Percentiles rank a stretch among this genome's conserved stretches.
phyloP scores from a whole-genome alignment of 805 yeast genomes.

The Yamadazyma olivae region DNA sequence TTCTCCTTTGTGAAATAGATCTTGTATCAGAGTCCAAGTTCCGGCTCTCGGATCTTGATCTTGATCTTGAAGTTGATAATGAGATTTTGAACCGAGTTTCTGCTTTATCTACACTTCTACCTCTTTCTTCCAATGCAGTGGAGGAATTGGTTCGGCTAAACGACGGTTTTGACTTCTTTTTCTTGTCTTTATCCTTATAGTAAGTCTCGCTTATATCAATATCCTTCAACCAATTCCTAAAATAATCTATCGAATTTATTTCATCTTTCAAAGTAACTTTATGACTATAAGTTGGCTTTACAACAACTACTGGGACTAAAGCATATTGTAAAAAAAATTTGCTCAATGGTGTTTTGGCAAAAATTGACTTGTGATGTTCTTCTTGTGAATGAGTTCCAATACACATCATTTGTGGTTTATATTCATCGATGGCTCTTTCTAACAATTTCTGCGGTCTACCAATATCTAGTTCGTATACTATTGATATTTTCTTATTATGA shows the following conservation, averaged over 20 bases:
- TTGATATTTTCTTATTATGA: slow-evolving; percentile 32
- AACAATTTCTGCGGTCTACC: slow-evolving; percentile 40
- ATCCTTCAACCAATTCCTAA: slow-evolving; percentile 29
- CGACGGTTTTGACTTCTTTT: slow-evolving; percentile 9
- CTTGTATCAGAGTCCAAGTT: slow-evolving; percentile 1
- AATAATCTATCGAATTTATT: slow-evolving; percentile 32
- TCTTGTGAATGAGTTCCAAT: slow-evolving; percentile 38
- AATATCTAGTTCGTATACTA: slow-evolving; percentile 39
- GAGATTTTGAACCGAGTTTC: neutral
- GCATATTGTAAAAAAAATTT: slow-evolving; percentile 42
- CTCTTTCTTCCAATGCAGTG: slow-evolving; percentile 15
- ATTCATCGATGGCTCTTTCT: slow-evolving; percentile 39
- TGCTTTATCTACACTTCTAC: slow-evolving; percentile 10
- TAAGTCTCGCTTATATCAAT: slow-evolving; percentile 20
- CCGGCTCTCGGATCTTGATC: slow-evolving; percentile 17
- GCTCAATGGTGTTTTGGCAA: slow-evolving; percentile 33
- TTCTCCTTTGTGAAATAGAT: slow-evolving; percentile 5
- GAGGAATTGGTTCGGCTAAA: slow-evolving; percentile 7
- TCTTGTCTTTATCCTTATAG: slow-evolving; percentile 16
- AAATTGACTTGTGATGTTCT: slow-evolving; percentile 22
- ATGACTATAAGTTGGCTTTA: slow-evolving; percentile 36
- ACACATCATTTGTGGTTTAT: slow-evolving; percentile 43
- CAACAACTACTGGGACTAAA: slow-evolving; percentile 42
- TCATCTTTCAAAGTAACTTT: slow-evolving; percentile 28
- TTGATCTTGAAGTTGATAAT: slow-evolving; percentile 13